Evolutionary conservation across 768 basidiomycete species (phyloP), one percentile per base, ranked within the genome.

Genomic region (Chlorophyllum brunneum): DNA sequence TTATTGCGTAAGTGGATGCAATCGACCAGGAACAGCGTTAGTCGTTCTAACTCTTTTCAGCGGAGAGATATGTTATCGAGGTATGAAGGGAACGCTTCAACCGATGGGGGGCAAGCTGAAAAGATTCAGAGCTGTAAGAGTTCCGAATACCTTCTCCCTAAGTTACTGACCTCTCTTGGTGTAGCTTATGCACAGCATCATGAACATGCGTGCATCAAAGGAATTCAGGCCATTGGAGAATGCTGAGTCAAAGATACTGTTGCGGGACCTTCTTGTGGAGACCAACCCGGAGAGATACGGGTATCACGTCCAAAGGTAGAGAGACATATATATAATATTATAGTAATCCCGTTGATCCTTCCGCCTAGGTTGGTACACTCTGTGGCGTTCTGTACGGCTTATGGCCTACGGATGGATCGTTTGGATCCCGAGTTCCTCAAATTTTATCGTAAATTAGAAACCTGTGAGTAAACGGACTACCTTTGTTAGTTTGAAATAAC

Each of bases 101-200:
- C 49, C 20, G 22, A 24, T 26, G 22, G 49, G 49, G 24, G 16
- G 15, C 4, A 41, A 23, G 11, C 33, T 33, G 4, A 33, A 30
- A 22, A 34, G 29, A 24, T 51, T 51, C 16, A 41, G 49, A 42
- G 34, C 49, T 31, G 49, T 51, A 26, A 5, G 49, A 2, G 2
- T 26, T 43, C n/a, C 41, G 10, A 13, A n/a, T 11, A 2, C 9
- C 6, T 16, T 20, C 2, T 3, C 16, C 11, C 2, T 26, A 24
- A 33, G n/a, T 18, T 22, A n/a, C 15, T n/a, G 7, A 27, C n/a
- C 3, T 34, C 1, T 38, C 18, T 27, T 2, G n/a, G n/a, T n/a
- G n/a, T 23, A 64, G 63, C 54, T 65, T 7, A 63, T 65, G 61
- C 59, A 58, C 39, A 59, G 57, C 0, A 58, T 59, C 15, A 56